Evolutionary conservation across 1,284 basidiomycete species (phyloP).

Genomic region (Spongispora temasekensis): DNA sequence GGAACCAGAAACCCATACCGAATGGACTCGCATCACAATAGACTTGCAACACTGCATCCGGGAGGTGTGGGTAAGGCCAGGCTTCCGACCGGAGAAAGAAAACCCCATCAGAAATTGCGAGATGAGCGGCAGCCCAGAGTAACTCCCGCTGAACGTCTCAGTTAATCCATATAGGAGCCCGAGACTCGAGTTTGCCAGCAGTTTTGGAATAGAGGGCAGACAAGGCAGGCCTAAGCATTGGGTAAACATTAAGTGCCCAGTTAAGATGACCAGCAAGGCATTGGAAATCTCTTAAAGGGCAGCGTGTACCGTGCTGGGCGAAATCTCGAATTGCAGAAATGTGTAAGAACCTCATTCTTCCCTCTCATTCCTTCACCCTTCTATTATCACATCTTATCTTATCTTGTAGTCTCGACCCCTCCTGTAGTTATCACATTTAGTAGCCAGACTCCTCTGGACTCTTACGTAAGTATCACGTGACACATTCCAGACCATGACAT

Average conservation of each 20-base stretch:
- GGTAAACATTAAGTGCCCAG: slow-evolving; percentile 44
- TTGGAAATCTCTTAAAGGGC: not conserved
- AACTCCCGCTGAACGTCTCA: slow-evolving; percentile 28
- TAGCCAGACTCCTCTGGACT: no score
- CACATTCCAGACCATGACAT: no score
- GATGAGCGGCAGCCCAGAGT: slow-evolving; percentile 33
- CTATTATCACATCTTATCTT: no score
- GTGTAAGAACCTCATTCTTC: no score
- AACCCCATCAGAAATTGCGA: slow-evolving; percentile 28
- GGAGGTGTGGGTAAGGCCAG: slow-evolving; percentile 22
- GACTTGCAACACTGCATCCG: slow-evolving; percentile 24
- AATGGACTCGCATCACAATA: slow-evolving; percentile 33
- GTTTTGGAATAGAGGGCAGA: slow-evolving; percentile 39
- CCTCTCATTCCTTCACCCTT: no score
- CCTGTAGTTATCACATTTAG: no score
- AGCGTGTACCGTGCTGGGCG: not conserved
- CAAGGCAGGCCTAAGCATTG: slow-evolving; percentile 36
- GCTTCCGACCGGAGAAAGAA: slow-evolving; percentile 26
- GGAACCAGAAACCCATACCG: not conserved
- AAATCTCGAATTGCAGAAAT: not conserved
- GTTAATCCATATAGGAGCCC: slow-evolving; percentile 35
- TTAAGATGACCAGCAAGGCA: slow-evolving; percentile 39
- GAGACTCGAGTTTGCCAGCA: slow-evolving; percentile 18
- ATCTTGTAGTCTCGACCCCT: no score
- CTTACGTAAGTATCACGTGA: no score